These are phyloP conservation scores for Trichocladium antarcticum DNA, from an alignment of 495 filamentous ascomycete species.

Conservation along the genomic window DNA sequence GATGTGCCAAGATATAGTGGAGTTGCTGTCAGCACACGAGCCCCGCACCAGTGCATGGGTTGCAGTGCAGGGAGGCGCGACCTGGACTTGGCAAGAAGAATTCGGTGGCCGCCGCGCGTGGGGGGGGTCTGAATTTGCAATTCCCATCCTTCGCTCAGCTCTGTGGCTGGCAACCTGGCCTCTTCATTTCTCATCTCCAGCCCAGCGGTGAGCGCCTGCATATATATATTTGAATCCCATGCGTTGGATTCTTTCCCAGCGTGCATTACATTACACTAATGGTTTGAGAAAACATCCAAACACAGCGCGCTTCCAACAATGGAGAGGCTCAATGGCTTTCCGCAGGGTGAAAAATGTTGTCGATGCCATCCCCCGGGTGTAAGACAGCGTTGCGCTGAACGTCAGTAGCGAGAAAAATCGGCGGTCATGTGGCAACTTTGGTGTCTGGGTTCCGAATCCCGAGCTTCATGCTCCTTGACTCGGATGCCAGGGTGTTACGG, in stretches of 20 bases:
- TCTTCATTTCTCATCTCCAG: no score
- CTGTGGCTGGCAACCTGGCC: background rate
- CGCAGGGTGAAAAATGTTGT: no score
- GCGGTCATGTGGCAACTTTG: constrained; percentile 2
- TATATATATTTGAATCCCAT: no score
- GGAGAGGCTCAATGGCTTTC: no score
- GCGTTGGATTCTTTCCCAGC: no score
- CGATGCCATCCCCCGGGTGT: background rate
- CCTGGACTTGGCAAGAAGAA: constrained; percentile 2
- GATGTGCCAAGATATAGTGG: background rate
- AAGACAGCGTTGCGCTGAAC: background rate
- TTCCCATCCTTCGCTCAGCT: background rate
- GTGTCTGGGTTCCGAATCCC: constrained; percentile 3
- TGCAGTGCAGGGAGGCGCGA: constrained; percentile 4
- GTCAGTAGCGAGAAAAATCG: background rate
- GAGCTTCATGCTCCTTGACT: background rate
- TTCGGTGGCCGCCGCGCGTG: constrained; percentile 1
- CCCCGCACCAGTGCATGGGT: background rate
- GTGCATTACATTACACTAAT: no score
- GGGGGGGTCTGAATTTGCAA: background rate
- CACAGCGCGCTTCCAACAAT: no score
- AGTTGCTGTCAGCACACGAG: background rate
- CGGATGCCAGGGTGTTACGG: background rate
- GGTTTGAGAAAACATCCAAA: no score
- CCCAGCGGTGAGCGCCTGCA: no score